Base-by-base conservation (phyloP, 768 basidiomycete species). In the Strobilomyces echinocephalus region DNA sequence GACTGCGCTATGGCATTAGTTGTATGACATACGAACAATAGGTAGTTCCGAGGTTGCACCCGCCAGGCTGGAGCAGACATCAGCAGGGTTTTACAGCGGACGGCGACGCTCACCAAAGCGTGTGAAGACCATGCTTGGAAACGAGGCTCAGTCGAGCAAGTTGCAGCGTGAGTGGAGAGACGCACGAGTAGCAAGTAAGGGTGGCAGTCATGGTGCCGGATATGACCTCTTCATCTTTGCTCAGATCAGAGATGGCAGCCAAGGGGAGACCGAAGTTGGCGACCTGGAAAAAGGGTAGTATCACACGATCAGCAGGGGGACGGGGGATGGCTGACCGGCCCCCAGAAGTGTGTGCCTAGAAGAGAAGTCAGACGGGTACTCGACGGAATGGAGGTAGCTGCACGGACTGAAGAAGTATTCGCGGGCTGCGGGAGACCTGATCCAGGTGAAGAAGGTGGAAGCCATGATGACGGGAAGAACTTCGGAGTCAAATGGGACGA, bases 251-350 rank as follows among this genome's bases (percentile, higher is more conserved):
- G 41, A 99, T 75, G 40, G 95, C 95, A 63, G 95, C 95, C 36
- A 98, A 73, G 54, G 95, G 95, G 16, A 99, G 81, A 64, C 95
- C 95, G 91, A 95, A 99, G 77, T 99, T 99, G 56, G 95, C 95
- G 56, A 94, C 86, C 95, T 95, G 64, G 46, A 52, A 58, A 38
- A 45, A 51, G 43, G 56, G 47, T 49, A 43, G 44, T 20, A 48
- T 43, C 30, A 41, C 33, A 54, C 52, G 44, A 30, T 58, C 39
- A 52, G 39, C 15, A 28, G 33, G 34, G 7, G 46, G 16, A 30
- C 15, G 46, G 4, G 53, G 53, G 55, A 31, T 40, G 62, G 84
- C 90, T 69, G 57, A 95, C 94, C 56, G 94, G 94, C 61, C 94
- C 94, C 94, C 94, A 97, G 77, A 97, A 97, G 72, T 97, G 94